These are phyloP conservation scores for Naganishia vishniacii DNA, from an alignment of 768 basidiomycete species.

Conservation along the genomic window DNA sequence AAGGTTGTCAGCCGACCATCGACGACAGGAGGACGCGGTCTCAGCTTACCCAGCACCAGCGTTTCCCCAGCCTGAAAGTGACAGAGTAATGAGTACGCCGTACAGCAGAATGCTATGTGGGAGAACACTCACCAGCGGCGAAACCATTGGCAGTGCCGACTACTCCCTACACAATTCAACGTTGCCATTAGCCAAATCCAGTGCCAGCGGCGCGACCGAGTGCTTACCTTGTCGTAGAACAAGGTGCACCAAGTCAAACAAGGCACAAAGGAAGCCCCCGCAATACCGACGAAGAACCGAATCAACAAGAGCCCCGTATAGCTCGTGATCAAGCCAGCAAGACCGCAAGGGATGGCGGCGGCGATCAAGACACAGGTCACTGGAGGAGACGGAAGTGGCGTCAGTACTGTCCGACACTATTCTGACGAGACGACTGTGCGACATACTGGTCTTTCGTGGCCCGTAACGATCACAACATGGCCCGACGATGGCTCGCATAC, in stretches of 20 bases:
- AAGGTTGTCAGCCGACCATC: no score
- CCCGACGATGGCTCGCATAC: slow-evolving; percentile 55
- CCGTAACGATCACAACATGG: slow-evolving; percentile 53
- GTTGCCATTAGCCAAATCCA: slow-evolving; percentile 48
- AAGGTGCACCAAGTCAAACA: slow-evolving; percentile 61
- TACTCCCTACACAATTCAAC: slow-evolving; percentile 47
- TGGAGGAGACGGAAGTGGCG: not conserved
- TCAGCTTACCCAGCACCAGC: slow-evolving; percentile 6
- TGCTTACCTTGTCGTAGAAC: slow-evolving; percentile 62
- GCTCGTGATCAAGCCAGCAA: slow-evolving; percentile 55
- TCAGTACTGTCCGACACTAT: not conserved
- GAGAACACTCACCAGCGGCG: slow-evolving; percentile 18
- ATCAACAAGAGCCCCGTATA: slow-evolving; percentile 51
- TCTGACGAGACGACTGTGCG: not conserved
- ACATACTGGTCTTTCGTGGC: slow-evolving; percentile 52
- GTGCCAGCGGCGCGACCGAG: slow-evolving; percentile 56
- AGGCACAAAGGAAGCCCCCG: slow-evolving; percentile 61
- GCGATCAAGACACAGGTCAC: slow-evolving; percentile 56
- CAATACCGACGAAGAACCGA: slow-evolving; percentile 56
- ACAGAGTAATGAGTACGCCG: slow-evolving; percentile 55
- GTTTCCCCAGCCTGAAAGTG: slow-evolving; percentile 17
- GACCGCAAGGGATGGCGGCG: slow-evolving; percentile 59
- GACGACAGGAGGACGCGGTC: not conserved
- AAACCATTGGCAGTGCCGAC: slow-evolving; percentile 39
- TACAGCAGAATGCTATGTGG: slow-evolving; percentile 57